Evolutionary conservation across 768 basidiomycete genomes (phyloP).

Genomic region (Phaeotremella skinneri): DNA sequence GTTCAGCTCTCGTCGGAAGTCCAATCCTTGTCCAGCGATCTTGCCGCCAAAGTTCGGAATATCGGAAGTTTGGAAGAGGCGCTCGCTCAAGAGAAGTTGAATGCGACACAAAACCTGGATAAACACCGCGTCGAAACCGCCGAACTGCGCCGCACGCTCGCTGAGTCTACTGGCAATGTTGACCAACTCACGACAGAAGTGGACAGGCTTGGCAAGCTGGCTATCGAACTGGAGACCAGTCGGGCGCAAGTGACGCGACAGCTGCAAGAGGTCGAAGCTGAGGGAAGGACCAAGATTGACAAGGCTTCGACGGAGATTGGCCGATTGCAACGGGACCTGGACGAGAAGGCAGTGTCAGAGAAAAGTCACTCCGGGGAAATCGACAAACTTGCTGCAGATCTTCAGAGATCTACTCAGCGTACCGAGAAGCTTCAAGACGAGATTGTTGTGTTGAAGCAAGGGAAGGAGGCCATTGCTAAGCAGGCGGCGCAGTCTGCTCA

Average conservation of each 20-base stretch:
- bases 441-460: not conserved
- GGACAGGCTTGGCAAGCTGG: no score
- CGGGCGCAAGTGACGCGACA: no score
- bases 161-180: no score
- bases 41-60: not conserved
- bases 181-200: no score
- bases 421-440: conserved; percentile 6
- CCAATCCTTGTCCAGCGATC: not conserved
- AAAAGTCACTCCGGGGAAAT: not conserved
- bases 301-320: not conserved
- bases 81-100: not conserved
- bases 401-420: not conserved
- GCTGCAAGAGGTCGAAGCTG: no score
- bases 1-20: not conserved
- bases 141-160: no score
- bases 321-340: not conserved
- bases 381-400: not conserved
- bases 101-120: no score
- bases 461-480: not conserved
- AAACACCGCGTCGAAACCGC: no score
- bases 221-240: no score
- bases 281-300: no score
- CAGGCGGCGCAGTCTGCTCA: not conserved
- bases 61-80: not conserved
- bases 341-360: not conserved